phyloP scores from a whole-genome alignment of 1,139 yeast species.

The Ogataea hybrid region DNA sequence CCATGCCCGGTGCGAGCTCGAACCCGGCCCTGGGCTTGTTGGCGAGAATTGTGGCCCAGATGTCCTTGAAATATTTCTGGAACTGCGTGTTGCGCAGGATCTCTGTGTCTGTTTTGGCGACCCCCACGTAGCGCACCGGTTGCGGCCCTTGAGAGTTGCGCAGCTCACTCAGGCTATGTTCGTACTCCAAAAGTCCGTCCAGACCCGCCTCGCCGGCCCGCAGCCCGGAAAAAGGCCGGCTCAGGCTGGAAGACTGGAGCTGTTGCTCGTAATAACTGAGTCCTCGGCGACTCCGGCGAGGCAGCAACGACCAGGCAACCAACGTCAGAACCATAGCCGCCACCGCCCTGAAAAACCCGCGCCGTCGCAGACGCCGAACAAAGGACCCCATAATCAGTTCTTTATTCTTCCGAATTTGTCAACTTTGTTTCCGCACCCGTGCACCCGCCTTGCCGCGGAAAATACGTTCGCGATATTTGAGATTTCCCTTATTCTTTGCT shows the following conservation, averaged over 20 bases:
- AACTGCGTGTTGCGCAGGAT: slow-evolving; percentile 17
- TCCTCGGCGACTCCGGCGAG: slow-evolving; percentile 1
- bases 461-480: not conserved
- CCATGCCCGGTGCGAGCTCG: slow-evolving; percentile 7
- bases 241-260: slow-evolving; percentile 1
- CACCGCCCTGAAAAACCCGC: not conserved
- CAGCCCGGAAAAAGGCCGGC: not conserved
- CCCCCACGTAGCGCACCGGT: slow-evolving; percentile 9
- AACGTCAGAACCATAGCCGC: not conserved
- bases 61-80: slow-evolving; percentile 19
- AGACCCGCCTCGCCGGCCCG: not conserved
- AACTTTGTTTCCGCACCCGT: not conserved
- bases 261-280: slow-evolving; percentile 21
- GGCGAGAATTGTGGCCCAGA: slow-evolving; percentile 13
- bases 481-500: not conserved
- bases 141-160: slow-evolving; percentile 6
- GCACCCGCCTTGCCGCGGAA: slow-evolving; percentile 3
- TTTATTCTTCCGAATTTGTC: not conserved
- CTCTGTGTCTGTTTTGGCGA: slow-evolving; percentile 14
- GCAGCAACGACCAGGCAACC: not conserved
- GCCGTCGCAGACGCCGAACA: slow-evolving; percentile 3
- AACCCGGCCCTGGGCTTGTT: slow-evolving; percentile 22
- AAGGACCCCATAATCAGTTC: not conserved
- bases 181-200: slow-evolving; percentile 13
- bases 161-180: slow-evolving; percentile 8